Evolutionary conservation across 192 early-diverging fungal genomes (phyloP).

Genomic region (Mortierella antarctica): DNA sequence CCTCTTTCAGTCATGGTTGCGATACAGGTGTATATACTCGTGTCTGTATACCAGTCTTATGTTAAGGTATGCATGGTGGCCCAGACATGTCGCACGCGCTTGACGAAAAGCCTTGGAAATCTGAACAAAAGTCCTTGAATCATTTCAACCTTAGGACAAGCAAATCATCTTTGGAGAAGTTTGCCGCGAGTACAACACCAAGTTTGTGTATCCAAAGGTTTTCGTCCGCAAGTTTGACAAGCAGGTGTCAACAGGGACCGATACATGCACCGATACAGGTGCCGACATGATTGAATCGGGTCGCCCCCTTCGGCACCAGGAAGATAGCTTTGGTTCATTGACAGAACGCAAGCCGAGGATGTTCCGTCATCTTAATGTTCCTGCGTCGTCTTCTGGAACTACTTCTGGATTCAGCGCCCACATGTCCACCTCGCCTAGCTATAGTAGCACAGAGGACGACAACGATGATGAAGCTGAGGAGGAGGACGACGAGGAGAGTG

Average conservation of each 20-base stretch:
- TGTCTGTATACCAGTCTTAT: conserved; percentile 32
- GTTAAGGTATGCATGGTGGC: conserved; percentile 16
- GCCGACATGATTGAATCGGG: too few species aligned
- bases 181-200: conserved; percentile 69
- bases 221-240: conserved; percentile 68
- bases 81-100: background rate
- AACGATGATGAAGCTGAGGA: conserved; percentile 1
- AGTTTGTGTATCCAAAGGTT: conserved; percentile 70
- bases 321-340: too few species aligned
- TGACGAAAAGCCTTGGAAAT: background rate
- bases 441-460: background rate
- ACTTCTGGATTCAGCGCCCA: background rate
- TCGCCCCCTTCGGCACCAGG: too few species aligned
- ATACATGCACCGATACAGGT: background rate
- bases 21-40: conserved; percentile 58
- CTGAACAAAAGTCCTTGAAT: conserved; percentile 4
- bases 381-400: background rate
- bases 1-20: conserved; percentile 63
- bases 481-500: conserved; percentile 4
- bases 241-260: conserved; percentile 35
- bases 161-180: conserved; percentile 69
- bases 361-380: conserved; percentile 18
- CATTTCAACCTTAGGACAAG: conserved; percentile 70
- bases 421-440: background rate
- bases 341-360: conserved; percentile 10